Base-by-base conservation (phyloP, 2,329 filamentous ascomycete species). In the Exophiala mesophila region DNA sequence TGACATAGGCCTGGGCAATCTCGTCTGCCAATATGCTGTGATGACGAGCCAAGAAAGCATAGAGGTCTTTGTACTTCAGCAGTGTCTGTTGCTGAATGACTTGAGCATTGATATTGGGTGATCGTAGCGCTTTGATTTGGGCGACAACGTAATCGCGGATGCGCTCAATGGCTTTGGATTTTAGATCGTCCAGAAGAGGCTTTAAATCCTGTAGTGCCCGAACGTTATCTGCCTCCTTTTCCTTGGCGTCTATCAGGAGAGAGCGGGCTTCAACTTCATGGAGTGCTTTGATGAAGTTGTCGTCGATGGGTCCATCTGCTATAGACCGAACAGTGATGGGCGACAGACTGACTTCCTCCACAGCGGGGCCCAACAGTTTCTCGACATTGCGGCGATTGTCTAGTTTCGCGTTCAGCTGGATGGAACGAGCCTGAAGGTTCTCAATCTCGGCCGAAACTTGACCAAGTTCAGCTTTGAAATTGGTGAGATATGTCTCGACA, bases 71-170 rank as follows among this genome's bases (percentile, higher is more conserved):
- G 68, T 88, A 94, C 55, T 79, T 83, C 36, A 96, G 70, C 55
- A 98, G 88, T 46, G 83, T 85, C 59, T 94, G 87, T 58, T 96
- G 88, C 61, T 98, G 92, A 36, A 98, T 89, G 44, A 97, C 84
- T 61, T 98, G 92, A 2, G 90, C 88, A 62, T 98, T 97, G 63
- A 97, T 95, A 57, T 90, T 92, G 10, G 92, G 92, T 18, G 90
- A 95, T 43, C 92, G 80, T 39, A 98, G 71, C 3, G 89, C 87
- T 64, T 95, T 95, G 62, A 98, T 92, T 62, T 97, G 90, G 12
- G 86, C 78, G 9, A 98, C 92, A 26, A 98, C 74, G 59, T 94
- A 94, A 63, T 98, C 92, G 45, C 94, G 78, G 62, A 97, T 94
- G 43, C 92, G 80, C 65, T 96, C 88, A 19, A 94, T 74, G n/a